These are phyloP conservation scores for Paulownia fortunei DNA, from an alignment of 257 asterid species.

Conservation along the genomic window DNA sequence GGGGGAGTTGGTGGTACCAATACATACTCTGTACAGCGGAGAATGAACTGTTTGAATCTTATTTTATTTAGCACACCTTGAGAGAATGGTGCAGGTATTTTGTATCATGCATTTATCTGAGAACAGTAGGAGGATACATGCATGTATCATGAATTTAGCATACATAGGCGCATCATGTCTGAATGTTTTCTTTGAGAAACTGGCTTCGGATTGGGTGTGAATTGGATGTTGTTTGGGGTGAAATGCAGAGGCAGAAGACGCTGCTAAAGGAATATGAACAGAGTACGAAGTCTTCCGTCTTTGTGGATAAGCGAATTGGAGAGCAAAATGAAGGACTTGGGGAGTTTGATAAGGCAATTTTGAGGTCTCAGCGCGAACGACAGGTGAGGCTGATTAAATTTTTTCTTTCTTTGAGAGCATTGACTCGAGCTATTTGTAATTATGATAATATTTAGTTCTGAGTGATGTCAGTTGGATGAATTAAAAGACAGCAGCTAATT, in stretches of 20 bases:
- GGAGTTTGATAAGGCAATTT: slow-evolving; percentile 86
- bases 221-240: slow-evolving; percentile 30
- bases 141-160: background rate
- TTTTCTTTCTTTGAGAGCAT: background rate
- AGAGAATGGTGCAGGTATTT: background rate
- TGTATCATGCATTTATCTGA: background rate
- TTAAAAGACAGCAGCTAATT: background rate
- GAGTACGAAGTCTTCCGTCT: slow-evolving; percentile 75
- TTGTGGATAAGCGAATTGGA: slow-evolving; percentile 89
- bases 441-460: slow-evolving; percentile 3
- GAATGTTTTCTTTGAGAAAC: background rate
- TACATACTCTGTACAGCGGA: background rate
- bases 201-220: slow-evolving; percentile 10
- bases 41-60: background rate
- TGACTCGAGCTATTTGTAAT: background rate
- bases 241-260: slow-evolving; percentile 85
- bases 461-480: slow-evolving; percentile 4
- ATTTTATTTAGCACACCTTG: background rate
- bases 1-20: background rate
- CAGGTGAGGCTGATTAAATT: slow-evolving; percentile 53
- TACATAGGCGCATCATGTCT: background rate
- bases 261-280: slow-evolving; percentile 85
- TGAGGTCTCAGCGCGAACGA: slow-evolving; percentile 89
- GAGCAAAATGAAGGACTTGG: slow-evolving; percentile 80
- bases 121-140: background rate